These are phyloP conservation scores for Sarcodon aspratus DNA, from an alignment of 768 basidiomycete species.

Conservation along the genomic window DNA sequence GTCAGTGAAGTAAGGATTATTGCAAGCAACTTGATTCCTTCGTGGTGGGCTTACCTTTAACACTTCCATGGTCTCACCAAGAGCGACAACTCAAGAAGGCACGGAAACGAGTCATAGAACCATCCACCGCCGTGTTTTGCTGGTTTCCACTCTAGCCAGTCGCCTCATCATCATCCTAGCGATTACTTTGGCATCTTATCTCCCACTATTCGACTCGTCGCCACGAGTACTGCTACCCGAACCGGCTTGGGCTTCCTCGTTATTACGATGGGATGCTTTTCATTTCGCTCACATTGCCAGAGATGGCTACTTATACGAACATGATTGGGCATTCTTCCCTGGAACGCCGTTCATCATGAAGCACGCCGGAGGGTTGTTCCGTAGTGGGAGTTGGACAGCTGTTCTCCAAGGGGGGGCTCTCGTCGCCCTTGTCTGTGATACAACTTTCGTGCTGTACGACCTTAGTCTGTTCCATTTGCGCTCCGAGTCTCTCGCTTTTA, in stretches of 20 bases:
- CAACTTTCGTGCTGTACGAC: conserved; percentile 37
- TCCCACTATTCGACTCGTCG: conserved; percentile 17
- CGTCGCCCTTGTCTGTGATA: conserved; percentile 16
- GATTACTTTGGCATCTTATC: conserved; percentile 3
- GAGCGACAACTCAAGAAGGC: no score
- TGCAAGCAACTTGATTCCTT: no score
- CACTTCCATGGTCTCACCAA: no score
- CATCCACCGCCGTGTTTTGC: not conserved
- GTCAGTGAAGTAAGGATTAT: no score
- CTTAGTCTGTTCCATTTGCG: conserved; percentile 48
- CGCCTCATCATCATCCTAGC: conserved; percentile 4
- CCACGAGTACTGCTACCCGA: conserved; percentile 1
- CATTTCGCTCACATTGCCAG: conserved; percentile 67
- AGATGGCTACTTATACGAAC: conserved; percentile 51
- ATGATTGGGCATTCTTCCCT: conserved; percentile 84
- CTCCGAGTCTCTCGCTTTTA: conserved; percentile 45
- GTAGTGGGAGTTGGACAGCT: conserved; percentile 6
- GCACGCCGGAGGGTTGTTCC: not conserved
- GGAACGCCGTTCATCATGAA: conserved; percentile 46
- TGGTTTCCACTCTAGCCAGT: not conserved
- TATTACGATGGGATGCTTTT: conserved; percentile 82
- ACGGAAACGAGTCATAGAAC: no score
- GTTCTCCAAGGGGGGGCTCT: conserved; percentile 26
- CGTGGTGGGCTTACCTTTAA: no score
- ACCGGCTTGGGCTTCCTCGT: conserved; percentile 8